Conservation (phyloP, 2,329 filamentous ascomycete genomes). For the Ceratocystis cubensis region DNA sequence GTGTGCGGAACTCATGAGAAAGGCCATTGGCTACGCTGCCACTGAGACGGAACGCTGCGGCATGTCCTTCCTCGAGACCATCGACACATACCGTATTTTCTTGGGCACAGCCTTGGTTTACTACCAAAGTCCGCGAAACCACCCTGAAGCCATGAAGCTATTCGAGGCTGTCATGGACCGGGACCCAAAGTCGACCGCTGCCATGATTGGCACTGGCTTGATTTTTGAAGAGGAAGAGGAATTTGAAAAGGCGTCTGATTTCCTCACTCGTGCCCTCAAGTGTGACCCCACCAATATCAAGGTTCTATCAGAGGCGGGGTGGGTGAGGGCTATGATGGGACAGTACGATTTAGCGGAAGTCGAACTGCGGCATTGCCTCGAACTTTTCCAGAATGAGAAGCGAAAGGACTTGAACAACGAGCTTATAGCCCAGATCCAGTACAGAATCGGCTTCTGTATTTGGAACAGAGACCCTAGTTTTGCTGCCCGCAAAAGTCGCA, state of each 20-base stretch:
- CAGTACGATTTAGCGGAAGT: slow-evolving; percentile 55
- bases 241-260: slow-evolving; percentile 67
- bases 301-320: slow-evolving; percentile 76
- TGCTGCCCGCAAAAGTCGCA: slow-evolving; percentile 63
- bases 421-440: slow-evolving; percentile 72
- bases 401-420: slow-evolving; percentile 44
- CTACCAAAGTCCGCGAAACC: slow-evolving; percentile 79
- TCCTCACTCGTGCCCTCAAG: slow-evolving; percentile 61
- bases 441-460: slow-evolving; percentile 73
- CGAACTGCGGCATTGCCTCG: slow-evolving; percentile 59
- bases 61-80: slow-evolving; percentile 53
- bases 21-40: slow-evolving; percentile 50
- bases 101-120: slow-evolving; percentile 82
- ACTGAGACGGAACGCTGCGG: slow-evolving; percentile 55
- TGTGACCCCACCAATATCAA: slow-evolving; percentile 63
- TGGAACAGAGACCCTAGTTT: slow-evolving; percentile 73
- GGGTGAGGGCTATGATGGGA: slow-evolving; percentile 77
- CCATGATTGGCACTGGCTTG: slow-evolving; percentile 77
- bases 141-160: slow-evolving; percentile 72
- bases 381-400: slow-evolving; percentile 49
- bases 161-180: slow-evolving; percentile 71
- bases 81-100: slow-evolving; percentile 61
- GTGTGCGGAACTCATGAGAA: slow-evolving; percentile 66
- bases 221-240: slow-evolving; percentile 92
- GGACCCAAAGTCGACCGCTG: slow-evolving; percentile 63